Base-by-base conservation (phyloP, 306 rosid genomes). In the Begonia peltatifolia region DNA sequence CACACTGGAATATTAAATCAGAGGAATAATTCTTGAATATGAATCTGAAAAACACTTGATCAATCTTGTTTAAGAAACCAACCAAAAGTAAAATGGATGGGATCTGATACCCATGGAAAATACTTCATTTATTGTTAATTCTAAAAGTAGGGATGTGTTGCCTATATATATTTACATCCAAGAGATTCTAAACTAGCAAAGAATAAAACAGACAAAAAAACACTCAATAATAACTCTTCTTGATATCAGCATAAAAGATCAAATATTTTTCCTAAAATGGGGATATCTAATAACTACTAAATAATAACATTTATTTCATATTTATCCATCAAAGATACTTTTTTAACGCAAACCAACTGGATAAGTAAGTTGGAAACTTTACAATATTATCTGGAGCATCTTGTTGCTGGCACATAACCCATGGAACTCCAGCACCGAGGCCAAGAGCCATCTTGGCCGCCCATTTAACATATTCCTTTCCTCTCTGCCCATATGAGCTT, bases 351-450 rank as follows among this genome's bases (percentile, higher is more conserved):
- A 30, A 30, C 38, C 38, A 30, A 30, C 38, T 52, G 23, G 43
- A 23, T 25, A 46, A 9, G 47, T n/a, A 3, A 53, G 63, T 62
- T 13, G 41, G 64, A 61, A 70, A 60, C 58, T 61, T 77, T 76
- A 90, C 97, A 20, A 90, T 75, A 53, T 76, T 67, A 46, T 53
- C 63, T 50, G 97, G 97, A 76, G 97, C 95, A 73, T 90, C 97
- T 46, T 74, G 46, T 75, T 90, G 97, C 80, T 6, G 76, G 89
- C 97, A 90, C 97, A 90, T 90, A 77, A 90, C 84, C 97, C 97
- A 90, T 43, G 97, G 97, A 65, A 90, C 97, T 47, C 90, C 94
- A 64, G 97, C 86, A 63, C 74, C 92, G 57, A 90, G 94, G 65
- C 73, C 75, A 67, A 78, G 65, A 78, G 97, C 97, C 97, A 90